Base-by-base conservation (phyloP, 441 rosid species). In the Jatropha podagrica region DNA sequence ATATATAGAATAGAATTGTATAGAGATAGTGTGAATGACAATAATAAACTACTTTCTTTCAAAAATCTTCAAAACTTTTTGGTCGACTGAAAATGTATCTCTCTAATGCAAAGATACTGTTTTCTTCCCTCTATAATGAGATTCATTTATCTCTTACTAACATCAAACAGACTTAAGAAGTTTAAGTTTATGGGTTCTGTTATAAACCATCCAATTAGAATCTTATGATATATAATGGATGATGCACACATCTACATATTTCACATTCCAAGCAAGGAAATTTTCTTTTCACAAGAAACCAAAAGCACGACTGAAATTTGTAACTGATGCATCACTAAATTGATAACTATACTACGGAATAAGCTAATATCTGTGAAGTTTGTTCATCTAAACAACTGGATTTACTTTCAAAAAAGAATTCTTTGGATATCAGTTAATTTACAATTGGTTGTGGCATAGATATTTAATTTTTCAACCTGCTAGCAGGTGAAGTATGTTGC, bases 401-500 rank as follows among this genome's bases (percentile, higher is more conserved):
- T 23, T 41, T 56, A 65, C 13, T 66, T 68, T 66, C n/a, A 14
- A n/a, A 20, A 58, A 59, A 17, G 13, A 41, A 51, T 42, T 54
- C 17, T 54, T 17, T 52, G 63, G 49, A 46, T 58, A 7, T 8
- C 60, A 54, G 3, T 68, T 68, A 37, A 23, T 63, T 76, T 46
- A 42, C 7, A 9, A 17, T 69, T 26, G 23, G 38, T 15, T 18
- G 40, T 5, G 42, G 58, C 23, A 40, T 54, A 46, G 15, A 68
- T 69, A 55, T 71, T 64, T 46, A 23, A 55, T 69, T 48, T 72
- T 72, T 73, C 76, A 27, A 69, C 69, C 70, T 48, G 68, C 79
- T 74, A 64, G 78, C 83, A 95, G 99, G 70, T 91, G 82, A 93
- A 78, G 83, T 96, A 96, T 52, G 93, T 80, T 49, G 84, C 85